Base-by-base conservation (phyloP, 805 yeast species). In the Aciculoconidium aculeatum region DNA sequence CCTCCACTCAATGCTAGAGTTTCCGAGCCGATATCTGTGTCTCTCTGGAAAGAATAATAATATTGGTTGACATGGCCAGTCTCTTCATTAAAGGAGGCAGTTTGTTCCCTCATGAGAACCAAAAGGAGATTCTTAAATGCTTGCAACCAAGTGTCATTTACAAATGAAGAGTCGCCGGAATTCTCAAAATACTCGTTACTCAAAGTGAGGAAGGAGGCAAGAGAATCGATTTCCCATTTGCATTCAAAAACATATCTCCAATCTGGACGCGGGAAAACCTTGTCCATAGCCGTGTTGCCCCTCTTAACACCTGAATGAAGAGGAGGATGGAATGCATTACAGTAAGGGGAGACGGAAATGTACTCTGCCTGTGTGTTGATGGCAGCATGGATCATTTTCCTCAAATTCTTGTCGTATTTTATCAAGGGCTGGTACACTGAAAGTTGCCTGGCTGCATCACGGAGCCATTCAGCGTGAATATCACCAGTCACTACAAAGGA, bases 291-390 rank as follows among this genome's bases (percentile, higher is more conserved):
- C 5, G 81, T 61, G 2, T 67, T 55, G 17, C 72, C 75, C 21
- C 61, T 60, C 23, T 59, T 61, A 15, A 80, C 61, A 0, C 59
- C 60, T 1, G 78, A 66, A 5, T 47, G 57, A 3, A 58, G 58
- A 0, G 95, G 95, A 1, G 95, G 94, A 46, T 86, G 94, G 61
- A 84, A 87, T 0, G 95, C 95, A 54, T 86, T 86, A 55, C 96
- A 86, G 53, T 83, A 86, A 0, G 95, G 94, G 5, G 80, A 72
- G 15, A 56, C 60, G 11, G 58, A 39, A 5, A 86, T 63, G 42
- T 70, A 83, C 14, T 67, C 58, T 0, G 87, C 81, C 53, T 87
- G 95, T 14, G 85, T 81, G 35, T 75, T 70, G 28, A 86, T 81
- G 2, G 95, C 94, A 11, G 95, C 95, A 36, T 59, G 62, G 17